Base-by-base conservation (phyloP, 257 asterid species). In the Capsicum chinense region DNA sequence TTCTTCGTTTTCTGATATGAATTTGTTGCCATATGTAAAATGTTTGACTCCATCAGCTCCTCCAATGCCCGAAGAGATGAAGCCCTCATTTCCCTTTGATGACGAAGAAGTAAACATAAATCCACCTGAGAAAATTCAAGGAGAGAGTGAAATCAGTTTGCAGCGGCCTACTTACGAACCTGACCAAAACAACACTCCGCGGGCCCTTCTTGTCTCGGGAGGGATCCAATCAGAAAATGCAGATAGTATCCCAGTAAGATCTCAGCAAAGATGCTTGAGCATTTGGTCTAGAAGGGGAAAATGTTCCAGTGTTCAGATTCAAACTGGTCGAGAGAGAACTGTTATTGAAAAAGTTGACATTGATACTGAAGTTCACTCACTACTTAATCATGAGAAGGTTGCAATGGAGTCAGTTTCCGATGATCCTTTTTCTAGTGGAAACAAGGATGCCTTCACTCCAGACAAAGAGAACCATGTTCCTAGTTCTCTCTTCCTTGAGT, bases 231-330 rank as follows among this genome's bases (percentile, higher is more conserved):
- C 80, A 47, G 90, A 88, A 76, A 88, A 59, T 85, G 26, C 44
- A 37, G 90, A 87, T 78, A 80, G 54, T 81, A 64, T 89, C 39
- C 89, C 63, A 87, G 84, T 87, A 83, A 85, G 84, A 42, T 87
- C 91, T 9, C 88, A 79, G 84, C 83, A 85, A 83, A 79, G 58
- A 70, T 67, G 91, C 83, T 64, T 64, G 85, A 93, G 90, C 88
- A 95, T 92, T 85, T 93, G 98, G 95, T 89, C 91, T 21, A 91
- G 97, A 86, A 90, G 97, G 85, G 97, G 97, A 73, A 93, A 91
- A 85, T 66, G 86, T 16, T 90, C 87, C 11, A 85, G 90, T 62
- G 93, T 92, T 83, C 74, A 85, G 81, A 86, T 93, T 83, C 87
- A 87, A 74, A 91, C 94, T 33, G 87, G 90, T 80, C 87, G 74